Conservation (phyloP, 257 asterid species). For the Echium plantagineum region DNA sequence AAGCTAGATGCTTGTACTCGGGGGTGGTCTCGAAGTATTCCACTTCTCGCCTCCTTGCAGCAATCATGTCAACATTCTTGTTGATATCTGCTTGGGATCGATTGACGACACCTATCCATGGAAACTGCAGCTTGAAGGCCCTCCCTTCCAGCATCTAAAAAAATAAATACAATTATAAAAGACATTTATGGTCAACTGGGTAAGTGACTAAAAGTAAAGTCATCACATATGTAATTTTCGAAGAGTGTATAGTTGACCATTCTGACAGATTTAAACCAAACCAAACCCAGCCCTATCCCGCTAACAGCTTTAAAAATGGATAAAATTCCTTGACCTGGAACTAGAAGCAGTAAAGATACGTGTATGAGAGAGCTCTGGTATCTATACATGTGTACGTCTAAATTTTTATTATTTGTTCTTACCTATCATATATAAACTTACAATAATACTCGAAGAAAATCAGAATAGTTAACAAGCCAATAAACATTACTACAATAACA, state of each 20-base stretch:
- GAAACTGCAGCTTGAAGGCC: slow-evolving; percentile 82
- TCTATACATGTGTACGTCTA: too few relatives aligned
- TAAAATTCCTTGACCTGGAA: neutral
- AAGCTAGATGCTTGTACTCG: slow-evolving; percentile 79
- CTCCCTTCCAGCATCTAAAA: slow-evolving; percentile 85
- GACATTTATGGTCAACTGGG: neutral
- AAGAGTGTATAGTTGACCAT: neutral
- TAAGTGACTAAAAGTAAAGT: too few relatives aligned
- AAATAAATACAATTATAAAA: slow-evolving; percentile 9
- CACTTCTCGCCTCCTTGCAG: slow-evolving; percentile 87
- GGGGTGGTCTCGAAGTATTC: slow-evolving; percentile 90
- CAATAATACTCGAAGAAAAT: neutral
- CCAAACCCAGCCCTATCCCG: too few relatives aligned
- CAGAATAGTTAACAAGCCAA: neutral
- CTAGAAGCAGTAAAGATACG: neutral
- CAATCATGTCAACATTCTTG: slow-evolving; percentile 92
- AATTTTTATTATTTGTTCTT: neutral
- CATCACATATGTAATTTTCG: neutral
- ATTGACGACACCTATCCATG: slow-evolving; percentile 97
- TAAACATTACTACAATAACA: neutral
- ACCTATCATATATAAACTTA: neutral
- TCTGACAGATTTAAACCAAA: neutral
- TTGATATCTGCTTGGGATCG: slow-evolving; percentile 95
- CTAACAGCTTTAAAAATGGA: neutral
- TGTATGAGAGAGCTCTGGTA: too few relatives aligned